A percentile compares a stretch with the other conserved stretches of the same genome.
phyloP scores from a whole-genome alignment of 2,329 filamentous ascomycete genomes.

The Clarireedia homoeocarpa region DNA sequence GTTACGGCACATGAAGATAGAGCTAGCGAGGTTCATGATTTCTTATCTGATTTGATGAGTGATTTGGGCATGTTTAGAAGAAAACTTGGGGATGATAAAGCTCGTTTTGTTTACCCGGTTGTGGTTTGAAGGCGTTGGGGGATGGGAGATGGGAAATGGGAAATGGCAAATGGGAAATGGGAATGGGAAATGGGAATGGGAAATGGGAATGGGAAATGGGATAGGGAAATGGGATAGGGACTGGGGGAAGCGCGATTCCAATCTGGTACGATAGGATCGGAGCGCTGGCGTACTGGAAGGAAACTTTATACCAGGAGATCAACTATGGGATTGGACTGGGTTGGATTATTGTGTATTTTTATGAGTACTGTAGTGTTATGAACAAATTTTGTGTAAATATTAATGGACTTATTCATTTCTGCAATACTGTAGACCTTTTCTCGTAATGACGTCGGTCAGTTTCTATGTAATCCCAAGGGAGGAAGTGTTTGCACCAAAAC shows the following conservation, averaged over 20 bases:
- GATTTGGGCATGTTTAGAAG: constrained; percentile 74
- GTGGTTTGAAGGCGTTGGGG: not conserved
- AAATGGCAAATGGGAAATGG: not conserved
- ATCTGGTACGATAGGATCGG: too few species aligned
- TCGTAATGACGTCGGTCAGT: too few species aligned
- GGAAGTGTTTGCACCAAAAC: too few species aligned
- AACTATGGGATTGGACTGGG: not conserved
- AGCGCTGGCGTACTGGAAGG: too few species aligned
- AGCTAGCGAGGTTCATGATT: constrained; percentile 65
- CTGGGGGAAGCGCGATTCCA: not conserved
- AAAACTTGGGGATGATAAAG: constrained; percentile 79
- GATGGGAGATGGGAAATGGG: not conserved
- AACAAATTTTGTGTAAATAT: not conserved
- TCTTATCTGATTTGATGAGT: constrained; percentile 75
- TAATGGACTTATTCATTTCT: not conserved
- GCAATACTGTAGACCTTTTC: too few species aligned
- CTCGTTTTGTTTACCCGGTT: constrained; percentile 42
- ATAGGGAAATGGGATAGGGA: not conserved
- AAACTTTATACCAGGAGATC: not conserved
- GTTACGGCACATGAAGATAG: constrained; percentile 44
- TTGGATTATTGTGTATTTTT: not conserved
- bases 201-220: too few species aligned
- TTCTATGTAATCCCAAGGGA: too few species aligned
- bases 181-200: not conserved
- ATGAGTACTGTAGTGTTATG: not conserved